These are phyloP conservation scores for Annulohypoxylon bovei DNA, from an alignment of 495 filamentous ascomycete species.

Conservation along the genomic window DNA sequence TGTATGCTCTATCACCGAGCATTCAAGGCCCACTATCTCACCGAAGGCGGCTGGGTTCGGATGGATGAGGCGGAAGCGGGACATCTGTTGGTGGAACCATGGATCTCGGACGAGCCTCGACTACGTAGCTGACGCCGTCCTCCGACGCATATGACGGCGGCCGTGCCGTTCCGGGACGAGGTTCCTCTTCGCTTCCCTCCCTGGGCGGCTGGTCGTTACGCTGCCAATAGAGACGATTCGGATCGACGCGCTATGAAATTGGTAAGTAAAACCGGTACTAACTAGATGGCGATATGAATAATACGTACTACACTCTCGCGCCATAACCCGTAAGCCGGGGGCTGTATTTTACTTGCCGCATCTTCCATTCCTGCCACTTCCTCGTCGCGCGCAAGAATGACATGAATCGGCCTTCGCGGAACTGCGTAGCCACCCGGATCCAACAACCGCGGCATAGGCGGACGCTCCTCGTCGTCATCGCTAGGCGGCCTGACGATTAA, in stretches of 20 bases:
- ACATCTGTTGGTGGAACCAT: slow-evolving; percentile 55
- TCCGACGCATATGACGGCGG: slow-evolving; percentile 79
- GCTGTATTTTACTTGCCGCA: slow-evolving; percentile 67
- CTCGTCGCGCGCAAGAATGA: slow-evolving; percentile 70
- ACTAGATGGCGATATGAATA: neutral
- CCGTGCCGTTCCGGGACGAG: slow-evolving; percentile 47
- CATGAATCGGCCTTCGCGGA: slow-evolving; percentile 68
- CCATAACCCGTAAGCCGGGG: slow-evolving; percentile 91
- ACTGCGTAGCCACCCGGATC: slow-evolving; percentile 68
- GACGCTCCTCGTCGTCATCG: slow-evolving; percentile 44
- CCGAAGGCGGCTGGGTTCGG: slow-evolving; percentile 48
- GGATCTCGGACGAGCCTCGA: slow-evolving; percentile 67
- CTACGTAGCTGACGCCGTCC: slow-evolving; percentile 74
- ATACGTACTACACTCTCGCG: slow-evolving; percentile 79
- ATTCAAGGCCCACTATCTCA: slow-evolving; percentile 24
- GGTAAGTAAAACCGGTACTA: slow-evolving; percentile 25
- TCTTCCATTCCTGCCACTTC: slow-evolving; percentile 64
- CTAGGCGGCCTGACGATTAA: slow-evolving; percentile 57
- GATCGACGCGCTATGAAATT: slow-evolving; percentile 71
- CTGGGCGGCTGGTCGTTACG: slow-evolving; percentile 58
- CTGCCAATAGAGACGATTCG: slow-evolving; percentile 82
- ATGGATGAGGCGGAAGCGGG: slow-evolving; percentile 59
- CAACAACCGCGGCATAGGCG: slow-evolving; percentile 51
- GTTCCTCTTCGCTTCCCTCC: slow-evolving; percentile 32
- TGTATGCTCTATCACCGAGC: slow-evolving; percentile 20